Percentiles rank a stretch among this genome's conserved stretches.
Conservation (phyloP, 345 rosid species). For the Brassica nigra region DNA sequence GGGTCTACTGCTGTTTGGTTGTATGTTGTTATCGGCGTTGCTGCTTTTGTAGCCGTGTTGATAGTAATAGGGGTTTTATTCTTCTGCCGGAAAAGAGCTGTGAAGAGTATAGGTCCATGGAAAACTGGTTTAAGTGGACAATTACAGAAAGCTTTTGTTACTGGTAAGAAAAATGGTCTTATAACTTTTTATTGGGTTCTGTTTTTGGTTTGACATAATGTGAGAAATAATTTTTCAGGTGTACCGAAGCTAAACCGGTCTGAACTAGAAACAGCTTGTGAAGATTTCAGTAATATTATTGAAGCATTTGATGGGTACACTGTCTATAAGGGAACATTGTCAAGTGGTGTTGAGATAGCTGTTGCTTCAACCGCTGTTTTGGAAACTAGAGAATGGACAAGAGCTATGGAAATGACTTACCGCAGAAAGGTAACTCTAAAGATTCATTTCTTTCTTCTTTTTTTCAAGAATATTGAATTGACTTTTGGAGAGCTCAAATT, state of each 20-base stretch:
- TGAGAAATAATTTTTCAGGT: constrained; percentile 48
- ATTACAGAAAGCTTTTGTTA: constrained; percentile 85
- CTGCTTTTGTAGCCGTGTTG: constrained; percentile 42
- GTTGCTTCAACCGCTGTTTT: constrained; percentile 60
- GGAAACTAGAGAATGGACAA: constrained; percentile 68
- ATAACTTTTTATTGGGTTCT: background rate
- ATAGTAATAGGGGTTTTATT: constrained; percentile 40
- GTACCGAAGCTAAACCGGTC: constrained; percentile 88
- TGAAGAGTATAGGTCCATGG: constrained; percentile 78
- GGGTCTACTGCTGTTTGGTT: constrained; percentile 49
- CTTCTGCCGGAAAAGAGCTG: constrained; percentile 56
- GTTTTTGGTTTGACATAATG: constrained; percentile 3
- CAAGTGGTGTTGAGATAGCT: constrained; percentile 96
- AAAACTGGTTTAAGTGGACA: constrained; percentile 95
- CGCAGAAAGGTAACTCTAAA: constrained; percentile 60
- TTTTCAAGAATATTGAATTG: background rate
- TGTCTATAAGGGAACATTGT: constrained; percentile 89
- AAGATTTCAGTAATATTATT: constrained; percentile 96
- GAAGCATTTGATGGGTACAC: constrained; percentile 57
- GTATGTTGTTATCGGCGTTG: constrained; percentile 49
- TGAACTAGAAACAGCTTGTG: constrained; percentile 95
- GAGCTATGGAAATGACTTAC: constrained; percentile 63
- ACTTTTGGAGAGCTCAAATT: background rate
- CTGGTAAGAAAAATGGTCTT: constrained; percentile 50
- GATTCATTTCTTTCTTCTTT: background rate